A percentile compares a stretch with the other conserved stretches of the same genome.
Conservation (phyloP, 2,329 filamentous ascomycete species). For the Monilinia fructigena region DNA sequence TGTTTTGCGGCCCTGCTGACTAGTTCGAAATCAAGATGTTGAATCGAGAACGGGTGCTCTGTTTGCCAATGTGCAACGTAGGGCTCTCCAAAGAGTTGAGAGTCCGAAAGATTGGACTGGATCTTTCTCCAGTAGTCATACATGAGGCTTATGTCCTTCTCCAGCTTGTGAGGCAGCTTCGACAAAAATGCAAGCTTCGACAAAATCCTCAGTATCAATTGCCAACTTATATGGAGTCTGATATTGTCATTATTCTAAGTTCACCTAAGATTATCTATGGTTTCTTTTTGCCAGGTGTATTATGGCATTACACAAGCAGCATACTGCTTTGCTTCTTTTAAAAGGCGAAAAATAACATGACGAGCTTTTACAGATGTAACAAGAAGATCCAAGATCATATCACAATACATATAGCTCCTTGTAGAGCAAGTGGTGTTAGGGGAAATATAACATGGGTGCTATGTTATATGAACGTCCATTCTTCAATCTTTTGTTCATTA, state of each 20-base stretch:
- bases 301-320: not conserved
- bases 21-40: conserved; percentile 59
- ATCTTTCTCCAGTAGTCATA: conserved; percentile 59
- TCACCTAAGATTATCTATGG: not conserved
- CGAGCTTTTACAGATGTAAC: conserved; percentile 62
- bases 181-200: conserved; percentile 15
- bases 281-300: not conserved
- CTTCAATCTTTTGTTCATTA: conserved; percentile 93
- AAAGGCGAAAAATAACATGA: conserved; percentile 70
- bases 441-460: conserved; percentile 95
- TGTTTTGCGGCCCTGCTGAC: conserved; percentile 6
- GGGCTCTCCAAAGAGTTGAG: no score
- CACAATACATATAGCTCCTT: conserved; percentile 75
- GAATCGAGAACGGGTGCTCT: conserved; percentile 73
- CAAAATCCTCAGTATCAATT: not conserved
- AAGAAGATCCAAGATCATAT: conserved; percentile 74
- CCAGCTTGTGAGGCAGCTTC: no score
- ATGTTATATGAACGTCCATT: conserved; percentile 97
- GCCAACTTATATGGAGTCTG: not conserved
- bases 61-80: conserved; percentile 81
- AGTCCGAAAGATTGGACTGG: conserved; percentile 66
- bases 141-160: no score
- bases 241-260: not conserved
- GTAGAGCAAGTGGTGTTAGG: conserved; percentile 81
- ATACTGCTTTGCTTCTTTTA: conserved; percentile 10